These are phyloP conservation scores for Barnettozyma populi DNA, from an alignment of 805 yeast genomes.

Conservation along the genomic window DNA sequence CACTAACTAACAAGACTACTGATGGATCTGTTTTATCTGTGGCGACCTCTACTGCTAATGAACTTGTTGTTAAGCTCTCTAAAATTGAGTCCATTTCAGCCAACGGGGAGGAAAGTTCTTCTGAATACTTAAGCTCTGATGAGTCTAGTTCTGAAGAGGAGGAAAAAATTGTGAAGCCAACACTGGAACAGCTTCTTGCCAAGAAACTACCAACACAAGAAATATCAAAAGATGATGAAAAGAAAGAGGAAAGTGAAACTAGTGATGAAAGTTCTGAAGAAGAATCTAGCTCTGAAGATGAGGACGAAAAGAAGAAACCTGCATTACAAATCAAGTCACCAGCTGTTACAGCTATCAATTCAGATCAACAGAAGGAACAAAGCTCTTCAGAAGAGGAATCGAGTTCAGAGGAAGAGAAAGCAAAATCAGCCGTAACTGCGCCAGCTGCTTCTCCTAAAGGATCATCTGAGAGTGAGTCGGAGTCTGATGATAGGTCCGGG, in stretches of 20 bases:
- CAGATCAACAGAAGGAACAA: not conserved
- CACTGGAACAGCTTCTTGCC: not conserved
- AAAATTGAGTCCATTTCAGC: not conserved
- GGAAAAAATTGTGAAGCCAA: not conserved
- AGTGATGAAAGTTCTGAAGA: constrained; percentile 1
- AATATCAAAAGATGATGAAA: constrained; percentile 13
- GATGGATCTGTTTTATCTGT: not conserved
- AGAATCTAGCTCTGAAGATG: constrained; percentile 1
- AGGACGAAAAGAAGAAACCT: not conserved
- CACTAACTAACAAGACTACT: not conserved
- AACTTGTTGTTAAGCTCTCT: too few species aligned
- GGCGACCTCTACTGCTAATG: not conserved
- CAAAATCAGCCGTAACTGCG: not conserved
- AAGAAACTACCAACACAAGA: constrained; percentile 9
- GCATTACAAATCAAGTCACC: not conserved
- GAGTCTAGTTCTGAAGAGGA: not conserved
- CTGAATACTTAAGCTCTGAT: not conserved
- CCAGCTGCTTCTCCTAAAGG: not conserved
- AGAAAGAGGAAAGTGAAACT: constrained; percentile 11
- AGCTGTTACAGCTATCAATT: not conserved
- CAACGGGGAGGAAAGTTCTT: not conserved
- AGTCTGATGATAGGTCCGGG: not conserved
- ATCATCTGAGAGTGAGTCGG: not conserved
- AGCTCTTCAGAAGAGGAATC: not conserved
- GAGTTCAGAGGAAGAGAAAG: not conserved